A percentile compares a stretch with the other conserved stretches of the same genome.
phyloP scores from a whole-genome alignment of 2,329 filamentous ascomycete species.

The Metarhizium anisopliae region DNA sequence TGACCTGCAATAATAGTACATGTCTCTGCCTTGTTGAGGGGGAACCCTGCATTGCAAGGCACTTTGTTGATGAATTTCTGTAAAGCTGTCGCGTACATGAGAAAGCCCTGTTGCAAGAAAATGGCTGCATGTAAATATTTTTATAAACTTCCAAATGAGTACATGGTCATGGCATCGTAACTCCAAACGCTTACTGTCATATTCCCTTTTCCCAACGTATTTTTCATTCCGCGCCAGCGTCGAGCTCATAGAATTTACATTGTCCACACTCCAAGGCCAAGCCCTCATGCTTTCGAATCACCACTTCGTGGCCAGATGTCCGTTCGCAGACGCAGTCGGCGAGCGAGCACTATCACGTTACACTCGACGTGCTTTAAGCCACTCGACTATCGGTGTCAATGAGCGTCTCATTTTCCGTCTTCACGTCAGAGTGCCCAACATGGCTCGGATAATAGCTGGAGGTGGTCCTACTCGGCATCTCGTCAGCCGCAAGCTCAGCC shows the following conservation, averaged over 20 bases:
- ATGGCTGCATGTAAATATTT: not conserved
- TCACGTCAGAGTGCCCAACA: constrained; percentile 62
- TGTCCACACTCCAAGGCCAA: too few species aligned
- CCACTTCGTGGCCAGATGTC: not conserved
- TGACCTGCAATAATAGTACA: too few species aligned
- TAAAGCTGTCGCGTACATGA: too few species aligned
- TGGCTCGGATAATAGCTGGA: constrained; percentile 55
- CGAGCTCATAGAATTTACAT: not conserved
- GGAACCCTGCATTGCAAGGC: too few species aligned
- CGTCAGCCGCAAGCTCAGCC: constrained; percentile 22
- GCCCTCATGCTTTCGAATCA: too few species aligned
- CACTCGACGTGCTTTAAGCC: not conserved
- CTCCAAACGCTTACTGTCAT: not conserved
- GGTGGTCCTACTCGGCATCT: constrained; percentile 44
- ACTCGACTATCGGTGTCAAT: not conserved
- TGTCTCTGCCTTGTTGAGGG: too few species aligned
- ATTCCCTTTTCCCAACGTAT: not conserved
- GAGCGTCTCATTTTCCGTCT: not conserved
- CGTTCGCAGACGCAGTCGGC: not conserved
- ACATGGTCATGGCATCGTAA: constrained; percentile 2
- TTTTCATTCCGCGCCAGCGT: not conserved
- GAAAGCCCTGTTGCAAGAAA: not conserved
- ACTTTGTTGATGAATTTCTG: too few species aligned
- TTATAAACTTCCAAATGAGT: not conserved
- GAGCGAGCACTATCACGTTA: not conserved